phyloP scores from a whole-genome alignment of 2,329 filamentous ascomycete genomes.

The Didymella sp. region DNA sequence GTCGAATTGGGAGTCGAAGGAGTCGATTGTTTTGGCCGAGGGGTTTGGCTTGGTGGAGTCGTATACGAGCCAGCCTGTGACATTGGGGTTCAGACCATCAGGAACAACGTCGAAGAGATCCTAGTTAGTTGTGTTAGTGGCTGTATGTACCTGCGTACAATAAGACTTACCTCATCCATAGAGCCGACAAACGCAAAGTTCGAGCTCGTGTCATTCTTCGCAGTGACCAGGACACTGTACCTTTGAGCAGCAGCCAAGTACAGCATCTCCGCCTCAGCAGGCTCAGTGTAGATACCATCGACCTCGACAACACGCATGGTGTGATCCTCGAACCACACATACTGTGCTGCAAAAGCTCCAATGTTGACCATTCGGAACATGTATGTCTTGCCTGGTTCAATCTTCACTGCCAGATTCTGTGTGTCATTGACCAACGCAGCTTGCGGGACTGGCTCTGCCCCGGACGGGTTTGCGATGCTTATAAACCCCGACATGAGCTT shows the following conservation, averaged over 20 bases:
- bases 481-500: conserved; percentile 55
- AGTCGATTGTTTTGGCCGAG: conserved; percentile 62
- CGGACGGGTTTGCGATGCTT: conserved; percentile 61
- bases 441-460: conserved; percentile 70
- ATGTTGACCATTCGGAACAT: conserved; percentile 73
- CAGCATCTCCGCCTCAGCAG: conserved; percentile 64
- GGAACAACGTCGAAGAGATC: conserved; percentile 72
- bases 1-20: conserved; percentile 70
- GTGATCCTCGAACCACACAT: conserved; percentile 74
- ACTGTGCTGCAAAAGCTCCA: conserved; percentile 73
- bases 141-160: neutral
- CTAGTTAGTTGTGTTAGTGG: conserved; percentile 26
- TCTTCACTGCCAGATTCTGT: conserved; percentile 53
- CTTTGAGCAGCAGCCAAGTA: conserved; percentile 74
- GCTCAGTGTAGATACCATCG: conserved; percentile 71
- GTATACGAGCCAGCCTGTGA: conserved; percentile 64
- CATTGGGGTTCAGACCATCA: conserved; percentile 69
- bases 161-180: conserved; percentile 53
- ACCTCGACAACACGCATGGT: conserved; percentile 71
- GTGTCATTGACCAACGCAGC: conserved; percentile 70
- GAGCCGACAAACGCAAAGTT: conserved; percentile 67
- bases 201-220: conserved; percentile 61
- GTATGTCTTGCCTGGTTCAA: conserved; percentile 64
- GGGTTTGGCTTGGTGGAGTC: conserved; percentile 56
- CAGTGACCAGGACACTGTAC: conserved; percentile 70